Base-by-base conservation (phyloP, 306 rosid genomes). In the Trifolium subterraneum region DNA sequence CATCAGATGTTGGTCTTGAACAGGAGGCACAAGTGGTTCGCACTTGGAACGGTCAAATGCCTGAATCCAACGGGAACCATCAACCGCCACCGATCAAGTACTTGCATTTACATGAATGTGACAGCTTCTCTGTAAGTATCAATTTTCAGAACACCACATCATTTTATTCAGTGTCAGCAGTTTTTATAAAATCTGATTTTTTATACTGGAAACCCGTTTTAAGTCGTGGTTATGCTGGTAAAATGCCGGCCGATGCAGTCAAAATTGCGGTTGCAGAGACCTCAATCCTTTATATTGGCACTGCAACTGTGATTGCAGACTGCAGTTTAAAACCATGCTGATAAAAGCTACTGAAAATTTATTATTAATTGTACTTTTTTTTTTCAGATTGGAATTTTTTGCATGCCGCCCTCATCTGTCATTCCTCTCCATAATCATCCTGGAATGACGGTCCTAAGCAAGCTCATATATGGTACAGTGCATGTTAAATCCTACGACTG, bases 381-480 rank as follows among this genome's bases (percentile, higher is more conserved):
- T 83, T 55, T 66, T 81, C 87, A 94, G 98, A 94, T 94, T 61
- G 98, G 97, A 79, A 91, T 94, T 61, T 94, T 94, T 85, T 94
- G 97, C 86, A 90, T 94, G 97, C 96, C 98, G 2, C 93, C 97
- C 23, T 78, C 84, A 25, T 90, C 98, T 33, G 83, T 91, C 75
- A 89, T 91, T 85, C 98, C 98, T 79, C 90, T 91, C 62, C 98
- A 94, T 74, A 86, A 94, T 79, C 98, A 94, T 82, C 97, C 98
- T 77, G 96, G 93, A 76, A 94, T 94, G 98, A 91, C 96, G 18
- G 97, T 94, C 58, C 79, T 91, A 76, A 91, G 98, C 97, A 94
- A 94, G 88, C 97, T 94, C 83, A 42, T 94, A 56, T 94, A 94
- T 75, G 98, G 98, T 65, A 80, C 98, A 33, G 9, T 94, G 29